Base-by-base conservation (phyloP, 345 rosid species). In the Eucalyptus curtisii region DNA sequence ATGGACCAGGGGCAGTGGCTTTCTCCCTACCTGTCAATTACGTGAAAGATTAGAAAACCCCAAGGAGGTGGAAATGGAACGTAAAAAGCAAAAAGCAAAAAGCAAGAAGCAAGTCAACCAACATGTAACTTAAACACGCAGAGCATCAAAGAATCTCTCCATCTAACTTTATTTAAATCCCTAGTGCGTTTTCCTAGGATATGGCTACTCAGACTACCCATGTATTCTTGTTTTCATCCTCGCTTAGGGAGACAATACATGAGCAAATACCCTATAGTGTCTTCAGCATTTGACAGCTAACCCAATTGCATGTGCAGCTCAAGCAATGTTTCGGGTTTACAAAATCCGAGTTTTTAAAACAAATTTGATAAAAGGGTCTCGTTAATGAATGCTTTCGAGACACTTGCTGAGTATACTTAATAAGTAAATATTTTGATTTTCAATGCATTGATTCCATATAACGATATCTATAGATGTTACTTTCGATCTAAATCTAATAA, bases 321-420 rank as follows among this genome's bases (percentile, higher is more conserved):
- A 3, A 10, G 45, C 82, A 37, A 71, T 10, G 27, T 71, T 15
- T 17, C 2, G 8, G 44, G 81, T 10, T 40, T 37, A 71, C 6
- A 19, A 10, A 76, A 37, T 12, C 24, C 3, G 6, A 0, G 24
- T 6, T 1, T 76, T 76, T 40, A 6, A 40, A 40, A 76, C 2
- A 5, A 12, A 22, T 20, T 40, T 10, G 4, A 0, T 33, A 3
- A 71, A 71, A 17, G 1, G 3, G 4, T 1, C 0, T 37, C 2
- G 0, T 71, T 20, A 37, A 71, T 0, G 0, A 71, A 6, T 20
- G 0, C 25, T 37, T 2, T 14, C 1, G 40, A 68, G 45, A 20
- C 45, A 71, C 40, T 71, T 37, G 0, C 0, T 10, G 1, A 37
- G 45, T 0, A 37, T 19, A 0, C 1, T 71, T 5, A 3, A 19